A percentile compares a stretch with the other conserved stretches of the same genome.
Conservation (phyloP, 768 basidiomycete genomes). For the Russula brevipes region DNA sequence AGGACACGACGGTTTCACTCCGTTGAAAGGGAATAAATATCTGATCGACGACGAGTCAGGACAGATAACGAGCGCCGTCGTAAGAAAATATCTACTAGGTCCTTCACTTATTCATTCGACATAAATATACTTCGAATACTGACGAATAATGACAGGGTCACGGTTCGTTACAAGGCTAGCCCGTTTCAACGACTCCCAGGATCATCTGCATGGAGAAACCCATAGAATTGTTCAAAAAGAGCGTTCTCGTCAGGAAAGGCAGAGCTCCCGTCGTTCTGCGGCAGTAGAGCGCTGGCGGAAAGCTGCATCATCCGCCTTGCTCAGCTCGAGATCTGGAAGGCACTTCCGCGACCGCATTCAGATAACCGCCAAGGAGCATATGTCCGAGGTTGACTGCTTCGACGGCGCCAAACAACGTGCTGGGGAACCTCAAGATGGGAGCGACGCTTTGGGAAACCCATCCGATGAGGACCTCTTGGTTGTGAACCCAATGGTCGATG, state of each 20-base stretch:
- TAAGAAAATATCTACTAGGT: constrained; percentile 84
- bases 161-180: constrained; percentile 67
- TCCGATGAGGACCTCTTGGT: constrained; percentile 30
- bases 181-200: constrained; percentile 33
- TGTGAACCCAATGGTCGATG: constrained; percentile 36
- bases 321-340: constrained; percentile 42
- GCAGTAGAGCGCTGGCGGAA: constrained; percentile 46
- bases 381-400: constrained; percentile 71
- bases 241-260: constrained; percentile 29
- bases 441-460: constrained; percentile 8
- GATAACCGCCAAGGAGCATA: constrained; percentile 63
- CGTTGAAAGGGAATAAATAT: constrained; percentile 58
- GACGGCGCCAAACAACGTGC: constrained; percentile 42
- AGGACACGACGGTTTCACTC: constrained; percentile 77
- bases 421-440: constrained; percentile 16
- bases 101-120: background rate
- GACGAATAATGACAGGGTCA: constrained; percentile 44
- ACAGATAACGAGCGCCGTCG: constrained; percentile 68
- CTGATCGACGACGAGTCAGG: constrained; percentile 84
- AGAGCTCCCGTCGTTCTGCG: constrained; percentile 26
- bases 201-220: constrained; percentile 43
- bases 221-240: constrained; percentile 44
- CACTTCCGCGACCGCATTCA: constrained; percentile 59
- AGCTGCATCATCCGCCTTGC: constrained; percentile 38
- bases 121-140: background rate